Conservation (phyloP, 257 asterid species). For the Verbena officinalis region DNA sequence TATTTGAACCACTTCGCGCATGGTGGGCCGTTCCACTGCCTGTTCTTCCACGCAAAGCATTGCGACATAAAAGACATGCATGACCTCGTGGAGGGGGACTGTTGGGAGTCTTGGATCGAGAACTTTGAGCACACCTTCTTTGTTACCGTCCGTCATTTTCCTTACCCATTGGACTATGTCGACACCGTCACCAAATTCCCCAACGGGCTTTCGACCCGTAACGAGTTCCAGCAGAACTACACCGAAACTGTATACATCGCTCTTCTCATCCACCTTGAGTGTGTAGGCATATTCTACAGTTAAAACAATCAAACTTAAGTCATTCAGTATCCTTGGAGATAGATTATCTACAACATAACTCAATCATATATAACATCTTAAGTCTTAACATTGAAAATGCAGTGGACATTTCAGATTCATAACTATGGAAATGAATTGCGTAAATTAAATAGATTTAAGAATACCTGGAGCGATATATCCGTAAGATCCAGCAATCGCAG, state of each 20-base stretch:
- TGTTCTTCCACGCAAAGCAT: conserved; percentile 88
- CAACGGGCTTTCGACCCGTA: conserved; percentile 74
- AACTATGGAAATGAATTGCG: neutral
- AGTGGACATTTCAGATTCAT: neutral
- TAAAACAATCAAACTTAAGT: neutral
- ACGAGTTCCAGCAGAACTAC: conserved; percentile 76
- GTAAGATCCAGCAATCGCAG: conserved; percentile 88
- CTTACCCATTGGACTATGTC: conserved; percentile 91
- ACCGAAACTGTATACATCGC: conserved; percentile 86
- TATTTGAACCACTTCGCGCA: conserved; percentile 86
- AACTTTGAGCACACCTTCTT: conserved; percentile 64
- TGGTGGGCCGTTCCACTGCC: conserved; percentile 82
- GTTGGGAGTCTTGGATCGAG: conserved; percentile 77
- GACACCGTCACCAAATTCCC: conserved; percentile 82
- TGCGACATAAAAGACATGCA: conserved; percentile 77
- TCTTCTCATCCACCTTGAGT: conserved; percentile 79
- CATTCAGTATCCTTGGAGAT: no score
- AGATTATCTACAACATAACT: no score
- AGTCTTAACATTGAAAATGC: no score
- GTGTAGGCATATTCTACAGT: conserved; percentile 80
- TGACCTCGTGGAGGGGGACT: conserved; percentile 73
- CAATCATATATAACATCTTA: no score
- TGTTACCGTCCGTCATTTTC: conserved; percentile 68
- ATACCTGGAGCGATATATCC: conserved; percentile 94
- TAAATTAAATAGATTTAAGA: neutral